Base-by-base conservation (phyloP, 2,329 filamentous ascomycete genomes). In the Alternaria consortialis region DNA sequence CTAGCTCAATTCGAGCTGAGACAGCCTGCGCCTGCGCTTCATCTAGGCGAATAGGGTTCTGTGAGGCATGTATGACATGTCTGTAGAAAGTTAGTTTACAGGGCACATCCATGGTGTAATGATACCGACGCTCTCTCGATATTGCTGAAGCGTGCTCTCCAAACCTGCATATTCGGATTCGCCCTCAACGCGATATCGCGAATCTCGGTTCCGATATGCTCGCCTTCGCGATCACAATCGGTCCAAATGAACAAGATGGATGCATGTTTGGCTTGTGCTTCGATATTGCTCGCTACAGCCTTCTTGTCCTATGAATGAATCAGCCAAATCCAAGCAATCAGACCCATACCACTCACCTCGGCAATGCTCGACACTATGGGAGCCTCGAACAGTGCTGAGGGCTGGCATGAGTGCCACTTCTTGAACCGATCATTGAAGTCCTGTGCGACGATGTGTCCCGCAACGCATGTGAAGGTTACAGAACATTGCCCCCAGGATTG, bases 151-250 rank as follows among this genome's bases (percentile, higher is more conserved):
- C 84, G 90, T 13, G 95, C 95, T 70, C 95, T 87, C 74, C 92
- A 95, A 58, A 97, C 87, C 63, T 93, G 85, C 42, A 99, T 88
- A 1, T 83, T 83, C 9, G 84, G 79, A 65, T 97, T 98, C 9
- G 87, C 90, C 72, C 88, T 88, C 47, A 84, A 83, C 5, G 95
- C 95, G 60, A 94, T 90, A 53, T 91, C 87, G 44, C 93, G 89
- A 62, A 99, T 94, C 77, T 99, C 94, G 39, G 91, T 86, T 7
- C 95, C 95, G 68, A 99, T 99, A 75, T 98, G 91, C 78, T 99
- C 95, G 36, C 95, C 95, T 84, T 99, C 95, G 56, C 94, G 89
- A 83, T 99, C 95, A 79, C 95, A 98, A 84, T 99, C 95, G 0
- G 95, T 99, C 95, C 95, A 99, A 70, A 99, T 97, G 78, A 96